phyloP scores from a whole-genome alignment of 2,329 filamentous ascomycete species.

The Xylariaceae sp. region DNA sequence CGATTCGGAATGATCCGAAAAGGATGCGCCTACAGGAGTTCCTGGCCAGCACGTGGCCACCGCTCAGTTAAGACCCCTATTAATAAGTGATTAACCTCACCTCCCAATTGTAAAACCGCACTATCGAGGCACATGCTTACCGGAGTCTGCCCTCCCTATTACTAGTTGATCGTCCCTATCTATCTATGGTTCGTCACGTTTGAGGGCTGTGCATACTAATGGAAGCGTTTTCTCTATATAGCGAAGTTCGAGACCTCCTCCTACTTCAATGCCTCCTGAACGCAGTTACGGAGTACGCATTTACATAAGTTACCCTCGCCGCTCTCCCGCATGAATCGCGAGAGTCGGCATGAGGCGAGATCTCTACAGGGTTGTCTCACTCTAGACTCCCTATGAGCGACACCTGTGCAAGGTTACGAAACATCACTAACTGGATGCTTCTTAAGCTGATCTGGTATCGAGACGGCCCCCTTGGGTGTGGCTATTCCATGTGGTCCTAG shows the following conservation, averaged over 20 bases:
- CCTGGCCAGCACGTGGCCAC: background rate
- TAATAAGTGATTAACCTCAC: background rate
- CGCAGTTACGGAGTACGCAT: too few species aligned
- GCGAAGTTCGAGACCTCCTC: too few species aligned
- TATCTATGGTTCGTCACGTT: background rate
- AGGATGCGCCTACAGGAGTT: background rate
- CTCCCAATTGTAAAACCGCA: background rate
- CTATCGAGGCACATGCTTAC: background rate
- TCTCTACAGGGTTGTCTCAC: background rate
- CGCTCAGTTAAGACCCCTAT: background rate
- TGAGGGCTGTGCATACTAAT: background rate
- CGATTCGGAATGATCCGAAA: background rate
- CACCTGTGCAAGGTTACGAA: background rate
- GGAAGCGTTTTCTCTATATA: background rate
- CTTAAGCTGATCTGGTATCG: background rate
- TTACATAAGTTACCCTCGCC: too few species aligned
- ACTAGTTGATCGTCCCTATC: background rate
- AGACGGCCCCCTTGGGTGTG: background rate
- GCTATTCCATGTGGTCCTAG: background rate
- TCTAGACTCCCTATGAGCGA: background rate
- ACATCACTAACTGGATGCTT: background rate
- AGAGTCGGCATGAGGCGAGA: background rate
- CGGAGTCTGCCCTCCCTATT: too few species aligned
- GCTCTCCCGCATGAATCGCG: background rate
- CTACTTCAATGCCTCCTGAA: too few species aligned